Base-by-base conservation (phyloP, 129 eudicot species). In the Chrysanthemum makinoi region DNA sequence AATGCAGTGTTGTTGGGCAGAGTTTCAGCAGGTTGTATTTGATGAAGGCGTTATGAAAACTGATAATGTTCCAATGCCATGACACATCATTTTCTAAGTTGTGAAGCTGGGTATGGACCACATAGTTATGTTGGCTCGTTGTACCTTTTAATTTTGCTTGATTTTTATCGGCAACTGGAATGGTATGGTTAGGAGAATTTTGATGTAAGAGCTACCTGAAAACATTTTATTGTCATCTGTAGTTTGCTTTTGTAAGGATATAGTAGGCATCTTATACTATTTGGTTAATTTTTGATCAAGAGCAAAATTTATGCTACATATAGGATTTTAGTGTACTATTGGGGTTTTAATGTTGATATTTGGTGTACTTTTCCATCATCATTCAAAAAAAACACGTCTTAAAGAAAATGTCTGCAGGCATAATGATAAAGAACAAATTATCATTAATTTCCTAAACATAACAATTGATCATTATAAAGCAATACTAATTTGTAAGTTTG, bases 1-100 rank as follows among this genome's bases (percentile, higher is more conserved):
- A 77, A 16, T 84, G 89, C 98, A 93, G 99, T 50, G 92, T 90
- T 70, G n/a, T 97, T 96, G 97, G 99, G 62, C 99, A n/a, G 86
- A 94, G 87, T 80, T 87, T 94, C 82, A 87, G 91, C 72, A 85
- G 85, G 74, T 80, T 94, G 46, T 87, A 84, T 80, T 77, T 90
- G 85, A 87, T 78, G 84, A 94, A 94, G 88, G 99, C 99, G 19
- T 81, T 94, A 76, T 61, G 99, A 90, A 53, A 80, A 87, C 61
- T 93, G 80, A 87, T 20, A 54, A n/a, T n/a, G n/a, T n/a, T n/a
- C n/a, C n/a, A n/a, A n/a, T n/a, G n/a, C n/a, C n/a, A 63, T 8
- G 18, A 65, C 26, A 66, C 39, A 26, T 66, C n/a, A 17, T 46
- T 13, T 75, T 56, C 52, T 26, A 49, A 75, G 66, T 35, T 66